Evolutionary conservation across 257 asterid species (phyloP), one percentile per base, ranked within the genome.

Genomic region (Ilex asprella): DNA sequence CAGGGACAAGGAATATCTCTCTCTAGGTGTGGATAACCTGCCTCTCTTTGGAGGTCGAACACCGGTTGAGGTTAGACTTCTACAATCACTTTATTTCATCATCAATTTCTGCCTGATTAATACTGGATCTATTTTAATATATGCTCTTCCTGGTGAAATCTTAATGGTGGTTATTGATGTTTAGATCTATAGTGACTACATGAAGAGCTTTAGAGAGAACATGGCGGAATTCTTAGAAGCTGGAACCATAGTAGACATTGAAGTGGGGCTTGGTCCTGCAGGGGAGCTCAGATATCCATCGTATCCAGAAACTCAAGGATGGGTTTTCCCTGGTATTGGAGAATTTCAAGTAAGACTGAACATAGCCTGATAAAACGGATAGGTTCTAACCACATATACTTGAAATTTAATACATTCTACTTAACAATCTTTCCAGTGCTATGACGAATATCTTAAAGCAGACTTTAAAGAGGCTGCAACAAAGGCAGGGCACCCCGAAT

Each of bases 221-320:
- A 84, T 80, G 95, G 51, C 76, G 2, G 89, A 82, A 4, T 75
- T 85, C 10, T 46, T 91, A 56, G 86, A 79, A 43, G 70, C 70
- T 15, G 89, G 75, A 59, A 70, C 84, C 5, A 76, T 91, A 29
- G 67, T 84, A 4, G 98, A 91, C 73, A 69, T 88, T 66, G 98
- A 91, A 75, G 84, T 88, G 8, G 98, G 97, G 57, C 74, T 88
- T 31, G 98, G 98, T 56, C 96, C 96, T 12, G 91, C 94, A 0
- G 98, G 98, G 16, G 96, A 91, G 63, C 91, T 91, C 52, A 73
- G 95, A 53, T 88, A 88, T 62, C 95, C 98, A 1, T 86, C 98
- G 2, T 88, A 88, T 62, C 84, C 86, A 12, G 75, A 81, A 75
- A 70, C 79, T 60, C 94, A 81, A 41, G 98, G 96, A 60, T 88